These are phyloP conservation scores for Thelonectria discophora DNA, from an alignment of 2,329 filamentous ascomycete species.

Conservation along the genomic window DNA sequence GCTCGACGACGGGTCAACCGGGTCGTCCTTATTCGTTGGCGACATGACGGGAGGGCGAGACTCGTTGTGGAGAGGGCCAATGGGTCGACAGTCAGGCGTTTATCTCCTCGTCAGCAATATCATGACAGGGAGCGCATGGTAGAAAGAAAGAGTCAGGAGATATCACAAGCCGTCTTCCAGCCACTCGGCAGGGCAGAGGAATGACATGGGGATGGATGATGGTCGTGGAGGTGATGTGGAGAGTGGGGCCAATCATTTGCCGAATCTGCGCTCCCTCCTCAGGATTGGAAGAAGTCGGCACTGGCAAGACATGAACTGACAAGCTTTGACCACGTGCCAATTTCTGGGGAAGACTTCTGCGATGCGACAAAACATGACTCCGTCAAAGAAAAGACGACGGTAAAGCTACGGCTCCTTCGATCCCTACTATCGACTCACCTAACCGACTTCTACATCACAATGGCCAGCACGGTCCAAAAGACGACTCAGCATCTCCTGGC, in stretches of 20 bases:
- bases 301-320: slow-evolving; percentile 32
- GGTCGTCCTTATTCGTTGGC: slow-evolving; percentile 38
- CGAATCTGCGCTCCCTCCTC: slow-evolving; percentile 25
- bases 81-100: slow-evolving; percentile 32
- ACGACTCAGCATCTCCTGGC: slow-evolving; percentile 73
- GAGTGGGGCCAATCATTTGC: slow-evolving; percentile 35
- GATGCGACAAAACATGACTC: slow-evolving; percentile 24
- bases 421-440: not conserved
- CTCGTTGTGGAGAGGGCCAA: slow-evolving; percentile 18
- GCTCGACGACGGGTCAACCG: slow-evolving; percentile 42
- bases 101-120: slow-evolving; percentile 27
- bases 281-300: not conserved
- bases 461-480: slow-evolving; percentile 49
- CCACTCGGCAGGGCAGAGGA: not conserved
- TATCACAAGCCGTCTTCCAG: slow-evolving; percentile 9
- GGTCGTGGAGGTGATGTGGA: slow-evolving; percentile 29
- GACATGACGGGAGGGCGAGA: slow-evolving; percentile 41
- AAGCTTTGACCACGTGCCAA: slow-evolving; percentile 36
- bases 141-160: slow-evolving; percentile 19
- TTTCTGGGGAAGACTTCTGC: slow-evolving; percentile 32
- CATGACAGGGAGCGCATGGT: slow-evolving; percentile 32
- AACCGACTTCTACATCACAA: slow-evolving; percentile 29
- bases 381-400: slow-evolving; percentile 19
- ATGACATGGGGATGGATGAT: slow-evolving; percentile 14
- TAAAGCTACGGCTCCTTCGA: not conserved